phyloP scores from a whole-genome alignment of 2,329 filamentous ascomycete species.

The Emergomyces pasteurianus region DNA sequence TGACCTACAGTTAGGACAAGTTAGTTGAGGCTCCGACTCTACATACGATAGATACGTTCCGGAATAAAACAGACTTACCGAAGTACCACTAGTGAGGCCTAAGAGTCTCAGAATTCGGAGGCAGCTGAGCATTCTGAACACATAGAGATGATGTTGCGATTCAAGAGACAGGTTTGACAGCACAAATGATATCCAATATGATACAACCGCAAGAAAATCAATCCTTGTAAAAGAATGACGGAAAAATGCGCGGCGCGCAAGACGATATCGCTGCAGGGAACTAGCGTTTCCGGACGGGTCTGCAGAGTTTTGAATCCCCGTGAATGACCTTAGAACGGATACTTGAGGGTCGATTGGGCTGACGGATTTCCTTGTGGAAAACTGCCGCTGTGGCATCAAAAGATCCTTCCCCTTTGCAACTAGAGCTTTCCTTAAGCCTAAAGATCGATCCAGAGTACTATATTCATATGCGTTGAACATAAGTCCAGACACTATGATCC shows the following conservation, averaged over 20 bases:
- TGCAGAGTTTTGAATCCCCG: slow-evolving; percentile 53
- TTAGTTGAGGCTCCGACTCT: slow-evolving; percentile 8
- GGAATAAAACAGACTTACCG: slow-evolving; percentile 43
- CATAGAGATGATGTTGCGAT: slow-evolving; percentile 58
- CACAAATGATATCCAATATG: slow-evolving; percentile 84
- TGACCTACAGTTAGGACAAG: slow-evolving; percentile 48
- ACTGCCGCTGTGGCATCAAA: slow-evolving; percentile 69
- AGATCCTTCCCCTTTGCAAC: slow-evolving; percentile 63
- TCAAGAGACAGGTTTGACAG: slow-evolving; percentile 62
- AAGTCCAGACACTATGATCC: slow-evolving; percentile 86
- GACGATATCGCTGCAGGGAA: slow-evolving; percentile 69
- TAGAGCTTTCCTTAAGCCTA: slow-evolving; percentile 62
- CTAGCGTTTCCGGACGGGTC: slow-evolving; percentile 49
- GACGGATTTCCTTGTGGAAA: slow-evolving; percentile 43
- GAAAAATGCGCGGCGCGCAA: slow-evolving; percentile 83
- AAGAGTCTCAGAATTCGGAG: slow-evolving; percentile 85
- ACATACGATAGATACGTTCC: background rate
- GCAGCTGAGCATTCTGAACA: slow-evolving; percentile 95
- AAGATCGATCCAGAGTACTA: slow-evolving; percentile 71
- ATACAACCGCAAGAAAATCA: slow-evolving; percentile 87
- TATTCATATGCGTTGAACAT: slow-evolving; percentile 84
- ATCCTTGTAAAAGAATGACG: slow-evolving; percentile 92
- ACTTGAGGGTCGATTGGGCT: slow-evolving; percentile 25
- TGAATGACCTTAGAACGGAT: slow-evolving; percentile 65
- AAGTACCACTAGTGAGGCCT: slow-evolving; percentile 83